Evolutionary conservation across 768 basidiomycete species (phyloP).

Genomic region (Suillus placidus): DNA sequence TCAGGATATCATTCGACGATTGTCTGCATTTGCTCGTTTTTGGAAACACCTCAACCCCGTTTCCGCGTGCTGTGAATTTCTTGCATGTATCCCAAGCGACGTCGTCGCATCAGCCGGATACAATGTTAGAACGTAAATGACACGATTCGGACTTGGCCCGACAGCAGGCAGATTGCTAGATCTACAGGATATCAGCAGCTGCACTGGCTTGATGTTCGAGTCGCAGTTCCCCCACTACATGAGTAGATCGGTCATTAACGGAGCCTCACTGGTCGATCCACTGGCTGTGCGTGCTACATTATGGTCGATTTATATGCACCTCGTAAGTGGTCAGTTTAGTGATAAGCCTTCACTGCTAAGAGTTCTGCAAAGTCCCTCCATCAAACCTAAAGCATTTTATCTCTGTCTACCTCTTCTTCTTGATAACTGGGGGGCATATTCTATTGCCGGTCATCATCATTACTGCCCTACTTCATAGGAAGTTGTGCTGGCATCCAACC

Average conservation of each 20-base stretch:
- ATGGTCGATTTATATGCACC: conserved; percentile 14
- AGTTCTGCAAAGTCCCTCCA: conserved; percentile 10
- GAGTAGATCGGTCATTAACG: neutral
- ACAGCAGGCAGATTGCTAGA: neutral
- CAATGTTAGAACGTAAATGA: conserved; percentile 2
- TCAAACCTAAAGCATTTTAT: conserved; percentile 35
- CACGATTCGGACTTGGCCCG: neutral
- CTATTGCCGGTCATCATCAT: conserved; percentile 51
- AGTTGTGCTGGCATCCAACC: conserved; percentile 48
- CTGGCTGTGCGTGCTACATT: neutral
- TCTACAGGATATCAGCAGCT: neutral
- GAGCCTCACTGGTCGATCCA: conserved; percentile 4
- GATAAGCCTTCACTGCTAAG: neutral
- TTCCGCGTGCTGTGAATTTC: conserved; percentile 3
- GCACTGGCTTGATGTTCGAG: neutral
- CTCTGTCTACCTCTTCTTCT: conserved; percentile 47
- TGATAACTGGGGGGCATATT: conserved; percentile 55
- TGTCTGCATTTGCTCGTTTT: conserved; percentile 1
- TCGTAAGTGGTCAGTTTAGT: conserved; percentile 17
- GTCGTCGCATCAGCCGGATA: neutral
- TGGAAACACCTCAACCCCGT: neutral
- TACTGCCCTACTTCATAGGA: conserved; percentile 47
- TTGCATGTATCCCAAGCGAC: neutral
- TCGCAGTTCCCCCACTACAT: conserved; percentile 11
- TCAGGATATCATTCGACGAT: conserved; percentile 7